phyloP scores from a whole-genome alignment of 768 basidiomycete species.

The Gloeostereum incarnatum region DNA sequence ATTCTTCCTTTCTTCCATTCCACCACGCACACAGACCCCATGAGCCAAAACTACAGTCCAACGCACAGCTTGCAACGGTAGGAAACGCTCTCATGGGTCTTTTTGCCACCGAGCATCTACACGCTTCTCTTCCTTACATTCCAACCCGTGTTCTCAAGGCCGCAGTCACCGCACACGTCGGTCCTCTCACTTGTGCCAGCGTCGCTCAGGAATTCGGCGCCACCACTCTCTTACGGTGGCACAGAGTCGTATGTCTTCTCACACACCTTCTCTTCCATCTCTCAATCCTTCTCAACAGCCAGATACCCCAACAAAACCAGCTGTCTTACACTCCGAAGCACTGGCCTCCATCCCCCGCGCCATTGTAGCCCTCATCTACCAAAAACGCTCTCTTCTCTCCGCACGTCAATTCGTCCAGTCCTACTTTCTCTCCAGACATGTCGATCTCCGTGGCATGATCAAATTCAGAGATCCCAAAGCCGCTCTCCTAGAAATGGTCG shows the following conservation, averaged over 20 bases:
- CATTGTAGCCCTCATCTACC: constrained; percentile 82
- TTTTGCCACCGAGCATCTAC: constrained; percentile 79
- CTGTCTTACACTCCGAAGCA: constrained; percentile 74
- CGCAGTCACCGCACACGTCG: constrained; percentile 87
- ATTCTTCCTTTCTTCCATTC: constrained; percentile 54
- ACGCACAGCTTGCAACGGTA: constrained; percentile 63
- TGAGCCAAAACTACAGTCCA: constrained; percentile 48
- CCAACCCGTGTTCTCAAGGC: constrained; percentile 89
- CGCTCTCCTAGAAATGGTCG: constrained; percentile 63
- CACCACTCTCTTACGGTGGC: constrained; percentile 68
- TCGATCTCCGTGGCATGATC: constrained; percentile 72
- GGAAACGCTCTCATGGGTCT: constrained; percentile 89
- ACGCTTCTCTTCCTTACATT: constrained; percentile 77
- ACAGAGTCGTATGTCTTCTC: constrained; percentile 49
- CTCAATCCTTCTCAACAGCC: constrained; percentile 22
- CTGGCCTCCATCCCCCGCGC: constrained; percentile 83
- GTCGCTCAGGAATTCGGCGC: constrained; percentile 86
- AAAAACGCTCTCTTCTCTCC: constrained; percentile 73
- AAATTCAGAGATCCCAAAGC: constrained; percentile 80
- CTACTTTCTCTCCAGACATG: constrained; percentile 76
- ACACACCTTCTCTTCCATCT: constrained; percentile 2
- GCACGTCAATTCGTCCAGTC: constrained; percentile 87
- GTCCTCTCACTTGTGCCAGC: constrained; percentile 71
- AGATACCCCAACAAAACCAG: constrained; percentile 33
- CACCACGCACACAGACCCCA: constrained; percentile 49